Conservation (phyloP, 768 basidiomycete species). For the Phanerodontia chrysosporium region DNA sequence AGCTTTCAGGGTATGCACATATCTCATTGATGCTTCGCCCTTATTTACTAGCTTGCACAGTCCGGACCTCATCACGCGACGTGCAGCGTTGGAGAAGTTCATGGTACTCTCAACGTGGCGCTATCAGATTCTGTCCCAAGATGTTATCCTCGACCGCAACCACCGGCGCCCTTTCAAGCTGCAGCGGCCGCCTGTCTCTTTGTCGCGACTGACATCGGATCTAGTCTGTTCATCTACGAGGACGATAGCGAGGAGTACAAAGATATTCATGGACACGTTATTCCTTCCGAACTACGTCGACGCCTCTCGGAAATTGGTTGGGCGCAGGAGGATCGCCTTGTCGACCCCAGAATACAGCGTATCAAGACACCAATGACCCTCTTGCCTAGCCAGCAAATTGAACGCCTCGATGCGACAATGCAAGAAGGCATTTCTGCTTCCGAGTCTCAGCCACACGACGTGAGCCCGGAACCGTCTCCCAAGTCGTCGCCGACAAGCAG, state of each 20-base stretch:
- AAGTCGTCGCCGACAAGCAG: conserved; percentile 15
- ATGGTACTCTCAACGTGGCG: conserved; percentile 60
- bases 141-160: conserved; percentile 52
- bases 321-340: conserved; percentile 53
- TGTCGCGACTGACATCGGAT: conserved; percentile 72
- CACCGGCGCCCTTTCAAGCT: conserved; percentile 66
- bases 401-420: conserved; percentile 38
- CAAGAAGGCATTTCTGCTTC: conserved; percentile 17
- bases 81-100: conserved; percentile 52
- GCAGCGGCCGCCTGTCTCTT: conserved; percentile 69
- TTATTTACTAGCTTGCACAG: conserved; percentile 28
- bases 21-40: neutral
- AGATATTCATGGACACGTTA: conserved; percentile 37
- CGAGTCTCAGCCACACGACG: conserved; percentile 11
- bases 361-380: conserved; percentile 64
- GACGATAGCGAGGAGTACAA: conserved; percentile 48
- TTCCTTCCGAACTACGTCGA: conserved; percentile 62
- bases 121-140: conserved; percentile 63
- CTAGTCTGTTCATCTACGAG: conserved; percentile 49
- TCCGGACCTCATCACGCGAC: conserved; percentile 42
- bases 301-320: conserved; percentile 73
- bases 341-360: conserved; percentile 55
- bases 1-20: conserved; percentile 54
- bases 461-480: conserved; percentile 21
- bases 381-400: conserved; percentile 53